Conservation (phyloP, 495 filamentous ascomycete species). For the Hypoxylon subgilvum region DNA sequence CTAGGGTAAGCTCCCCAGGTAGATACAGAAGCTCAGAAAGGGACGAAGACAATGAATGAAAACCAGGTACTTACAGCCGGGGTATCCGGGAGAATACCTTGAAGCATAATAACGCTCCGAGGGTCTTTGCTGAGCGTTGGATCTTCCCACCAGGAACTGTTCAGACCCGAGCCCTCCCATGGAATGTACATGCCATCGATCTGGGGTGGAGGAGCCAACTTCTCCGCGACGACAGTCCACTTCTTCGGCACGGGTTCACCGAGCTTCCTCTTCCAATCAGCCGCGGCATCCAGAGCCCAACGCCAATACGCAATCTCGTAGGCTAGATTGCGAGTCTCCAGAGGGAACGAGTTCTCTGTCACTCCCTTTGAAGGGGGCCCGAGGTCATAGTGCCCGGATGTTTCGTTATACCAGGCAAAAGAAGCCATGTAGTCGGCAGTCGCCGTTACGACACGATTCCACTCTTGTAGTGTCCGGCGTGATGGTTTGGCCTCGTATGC, state of each 20-base stretch:
- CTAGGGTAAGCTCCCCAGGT: no score
- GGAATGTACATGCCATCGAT: slow-evolving; percentile 44
- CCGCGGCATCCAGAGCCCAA: slow-evolving; percentile 49
- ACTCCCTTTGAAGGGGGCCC: slow-evolving; percentile 51
- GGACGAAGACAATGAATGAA: no score
- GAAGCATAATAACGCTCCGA: slow-evolving; percentile 45
- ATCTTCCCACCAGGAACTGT: slow-evolving; percentile 46
- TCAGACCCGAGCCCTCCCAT: slow-evolving; percentile 45
- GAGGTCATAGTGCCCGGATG: slow-evolving; percentile 49
- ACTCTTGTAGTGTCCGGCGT: slow-evolving; percentile 42
- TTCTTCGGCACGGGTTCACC: slow-evolving; percentile 39
- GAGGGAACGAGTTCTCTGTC: slow-evolving; percentile 48
- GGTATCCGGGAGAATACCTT: slow-evolving; percentile 44
- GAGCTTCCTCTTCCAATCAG: slow-evolving; percentile 39
- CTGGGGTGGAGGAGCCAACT: slow-evolving; percentile 47
- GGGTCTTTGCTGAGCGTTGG: slow-evolving; percentile 45
- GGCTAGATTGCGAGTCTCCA: slow-evolving; percentile 46
- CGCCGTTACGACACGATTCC: slow-evolving; percentile 45
- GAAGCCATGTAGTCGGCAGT: slow-evolving; percentile 50
- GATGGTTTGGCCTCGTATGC: slow-evolving; percentile 44
- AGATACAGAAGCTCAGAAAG: no score
- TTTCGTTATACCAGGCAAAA: slow-evolving; percentile 48
- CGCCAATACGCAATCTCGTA: slow-evolving; percentile 52
- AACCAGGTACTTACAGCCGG: slow-evolving; percentile 18
- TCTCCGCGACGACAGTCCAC: slow-evolving; percentile 43